Conservation (phyloP, 78 protist genomes). For the Pelomyxa schiedti region DNA sequence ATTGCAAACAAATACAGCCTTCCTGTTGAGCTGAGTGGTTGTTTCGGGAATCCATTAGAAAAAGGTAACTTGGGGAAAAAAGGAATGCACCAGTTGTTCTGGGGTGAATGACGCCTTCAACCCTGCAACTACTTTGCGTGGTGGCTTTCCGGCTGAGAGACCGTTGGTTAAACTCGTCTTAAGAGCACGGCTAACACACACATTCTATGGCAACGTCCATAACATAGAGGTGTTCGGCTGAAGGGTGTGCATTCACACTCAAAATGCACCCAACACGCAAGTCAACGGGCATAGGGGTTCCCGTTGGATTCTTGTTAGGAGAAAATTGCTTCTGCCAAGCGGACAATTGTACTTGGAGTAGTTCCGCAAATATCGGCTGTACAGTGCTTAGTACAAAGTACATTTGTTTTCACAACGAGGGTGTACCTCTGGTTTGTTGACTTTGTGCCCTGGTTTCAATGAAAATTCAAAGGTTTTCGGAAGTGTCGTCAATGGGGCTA, state of each 20-base stretch:
- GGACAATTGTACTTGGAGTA: too few relatives aligned
- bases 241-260: conserved; percentile 17
- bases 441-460: conserved; percentile 23
- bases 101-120: neutral
- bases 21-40: conserved; percentile 6
- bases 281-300: conserved; percentile 46
- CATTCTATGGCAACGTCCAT: conserved; percentile 39
- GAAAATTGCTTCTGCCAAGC: neutral
- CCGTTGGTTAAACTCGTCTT: conserved; percentile 23
- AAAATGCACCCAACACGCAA: conserved; percentile 31
- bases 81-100: neutral
- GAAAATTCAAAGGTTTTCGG: conserved; percentile 10
- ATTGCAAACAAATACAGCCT: conserved; percentile 21
- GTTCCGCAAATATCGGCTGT: neutral
- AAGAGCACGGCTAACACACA: conserved; percentile 22
- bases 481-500: conserved; percentile 6
- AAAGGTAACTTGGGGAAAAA: too few relatives aligned
- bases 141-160: conserved; percentile 8
- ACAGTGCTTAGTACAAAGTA: conserved; percentile 14
- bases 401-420: conserved; percentile 3
- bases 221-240: conserved; percentile 33
- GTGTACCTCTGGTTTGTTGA: neutral
- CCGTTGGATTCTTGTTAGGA: conserved; percentile 9
- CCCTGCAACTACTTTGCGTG: neutral
- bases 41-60: too few relatives aligned